These are phyloP conservation scores for Graphiopsis chlorocephala DNA, from an alignment of 2,329 filamentous ascomycete species.

Conservation along the genomic window DNA sequence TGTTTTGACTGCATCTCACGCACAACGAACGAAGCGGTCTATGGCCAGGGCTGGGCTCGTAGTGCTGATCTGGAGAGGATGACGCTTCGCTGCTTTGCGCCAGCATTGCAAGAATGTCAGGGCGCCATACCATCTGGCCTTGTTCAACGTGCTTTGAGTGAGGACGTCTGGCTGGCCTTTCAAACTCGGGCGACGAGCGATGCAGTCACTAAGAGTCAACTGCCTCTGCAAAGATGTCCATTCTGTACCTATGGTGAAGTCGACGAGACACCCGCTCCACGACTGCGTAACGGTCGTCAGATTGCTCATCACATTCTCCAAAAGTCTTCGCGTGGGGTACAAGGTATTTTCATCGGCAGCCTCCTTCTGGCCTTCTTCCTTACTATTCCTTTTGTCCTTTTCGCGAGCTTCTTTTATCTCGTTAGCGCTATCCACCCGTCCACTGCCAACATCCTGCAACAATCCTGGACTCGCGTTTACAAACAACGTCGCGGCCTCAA, in stretches of 20 bases:
- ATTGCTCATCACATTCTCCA: slow-evolving; percentile 26
- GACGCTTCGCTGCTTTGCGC: slow-evolving; percentile 79
- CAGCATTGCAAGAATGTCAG: slow-evolving; percentile 62
- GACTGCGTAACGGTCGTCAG: slow-evolving; percentile 22
- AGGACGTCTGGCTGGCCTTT: slow-evolving; percentile 70
- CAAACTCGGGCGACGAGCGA: slow-evolving; percentile 78
- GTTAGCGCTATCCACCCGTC: slow-evolving; percentile 38
- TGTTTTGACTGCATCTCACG: slow-evolving; percentile 81
- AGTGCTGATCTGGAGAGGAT: slow-evolving; percentile 71
- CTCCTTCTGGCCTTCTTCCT: slow-evolving; percentile 26
- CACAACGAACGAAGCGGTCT: slow-evolving; percentile 81
- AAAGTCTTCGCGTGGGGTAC: slow-evolving; percentile 36
- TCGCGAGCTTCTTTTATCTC: slow-evolving; percentile 50
- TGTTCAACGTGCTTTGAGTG: slow-evolving; percentile 71
- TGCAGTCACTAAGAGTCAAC: slow-evolving; percentile 66
- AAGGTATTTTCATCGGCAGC: slow-evolving; percentile 47
- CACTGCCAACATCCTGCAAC: slow-evolving; percentile 18
- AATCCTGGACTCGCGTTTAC: slow-evolving; percentile 59
- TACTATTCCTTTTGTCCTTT: slow-evolving; percentile 48
- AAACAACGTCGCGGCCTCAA: slow-evolving; percentile 69
- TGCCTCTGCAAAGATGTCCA: slow-evolving; percentile 79
- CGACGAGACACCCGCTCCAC: slow-evolving; percentile 50
- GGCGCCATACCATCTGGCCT: slow-evolving; percentile 70
- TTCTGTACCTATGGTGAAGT: slow-evolving; percentile 91
- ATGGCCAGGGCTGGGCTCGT: slow-evolving; percentile 86